Evolutionary conservation across 495 filamentous ascomycete genomes (phyloP).

Genomic region (Aspergillus sclerotioniger): DNA sequence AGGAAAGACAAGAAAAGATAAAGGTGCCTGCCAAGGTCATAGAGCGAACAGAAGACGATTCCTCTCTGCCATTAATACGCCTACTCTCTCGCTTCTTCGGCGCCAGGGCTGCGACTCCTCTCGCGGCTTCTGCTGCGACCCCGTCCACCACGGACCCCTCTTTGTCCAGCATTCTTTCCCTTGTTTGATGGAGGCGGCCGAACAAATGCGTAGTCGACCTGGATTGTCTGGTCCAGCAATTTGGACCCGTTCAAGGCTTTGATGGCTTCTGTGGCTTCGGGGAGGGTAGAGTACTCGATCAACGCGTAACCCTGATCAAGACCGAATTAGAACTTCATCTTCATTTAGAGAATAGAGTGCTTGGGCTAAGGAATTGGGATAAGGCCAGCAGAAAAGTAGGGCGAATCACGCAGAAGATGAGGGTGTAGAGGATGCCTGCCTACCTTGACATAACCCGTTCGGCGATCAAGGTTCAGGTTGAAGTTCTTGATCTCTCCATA

Average conservation of each 20-base stretch:
- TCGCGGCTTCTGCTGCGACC: constrained; percentile 54
- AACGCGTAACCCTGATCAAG: constrained; percentile 76
- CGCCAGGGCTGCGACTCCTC: constrained; percentile 59
- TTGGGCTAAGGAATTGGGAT: background rate
- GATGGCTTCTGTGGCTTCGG: constrained; percentile 82
- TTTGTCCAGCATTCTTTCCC: constrained; percentile 51
- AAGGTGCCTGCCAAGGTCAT: background rate
- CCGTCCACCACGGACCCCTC: constrained; percentile 46
- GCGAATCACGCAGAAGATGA: background rate
- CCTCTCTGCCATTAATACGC: background rate
- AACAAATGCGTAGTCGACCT: constrained; percentile 96
- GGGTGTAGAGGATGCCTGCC: constrained; percentile 26
- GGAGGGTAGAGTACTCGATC: constrained; percentile 87
- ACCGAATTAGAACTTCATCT: constrained; percentile 14
- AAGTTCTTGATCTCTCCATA: constrained; percentile 98
- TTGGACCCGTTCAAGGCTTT: constrained; percentile 78
- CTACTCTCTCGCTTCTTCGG: constrained; percentile 39
- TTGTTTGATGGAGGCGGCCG: constrained; percentile 77
- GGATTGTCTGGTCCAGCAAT: constrained; percentile 87
- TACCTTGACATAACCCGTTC: constrained; percentile 98
- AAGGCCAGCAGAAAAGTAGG: background rate
- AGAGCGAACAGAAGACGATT: constrained; percentile 2
- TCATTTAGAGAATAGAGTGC: no score
- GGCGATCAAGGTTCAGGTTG: constrained; percentile 88
- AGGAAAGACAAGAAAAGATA: background rate